Evolutionary conservation across 1,284 basidiomycete species (phyloP), one percentile per base, ranked within the genome.

Genomic region (Cerioporus squamosus): DNA sequence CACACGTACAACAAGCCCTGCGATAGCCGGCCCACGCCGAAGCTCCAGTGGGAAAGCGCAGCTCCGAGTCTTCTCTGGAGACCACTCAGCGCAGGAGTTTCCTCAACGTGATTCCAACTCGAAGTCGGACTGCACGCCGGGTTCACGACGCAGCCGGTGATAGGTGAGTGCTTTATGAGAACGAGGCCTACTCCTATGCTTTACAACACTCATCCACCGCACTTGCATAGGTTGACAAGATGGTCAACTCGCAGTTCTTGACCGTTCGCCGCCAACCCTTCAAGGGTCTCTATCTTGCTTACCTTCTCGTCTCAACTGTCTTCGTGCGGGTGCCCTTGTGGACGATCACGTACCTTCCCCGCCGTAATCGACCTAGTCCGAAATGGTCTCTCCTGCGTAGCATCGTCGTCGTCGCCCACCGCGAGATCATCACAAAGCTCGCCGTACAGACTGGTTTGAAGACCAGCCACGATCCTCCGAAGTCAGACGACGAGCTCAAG

Each of bases 321-420:
- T 54, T 68, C 45, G 24, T 69, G 20, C 61, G 60, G 12, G 18
- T 66, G 4, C 66, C 68, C 1, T 59, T 53, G 23, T 64, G 63
- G 60, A 53, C n/a, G 18, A 39, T 66, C 31, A 43, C 53, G 33
- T 62, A 55, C 26, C 24, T 52, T 18, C 53, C 50, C 12, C 57
- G 47, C 17, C 46, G 31, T 10, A 54, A 57, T 39, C 62, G 60
- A n/a, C 62, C 58, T n/a, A 51, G 57, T 9, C 20, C 51, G 10
- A 54, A 63, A 6, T 66, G 57, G 62, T 40, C 63, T 14, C 36
- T 62, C 23, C 39, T 33, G 10, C 56, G 59, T 7, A 53, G 46
- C 43, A 46, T 64, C 31, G 46, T 53, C 36, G 55, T 64, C 17
- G 46, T 52, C 31, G n/a, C 20, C 8, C 42, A 59, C 23, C 53